Evolutionary conservation across 1,284 basidiomycete genomes (phyloP).

Genomic region (Fomitopsis betulina): DNA sequence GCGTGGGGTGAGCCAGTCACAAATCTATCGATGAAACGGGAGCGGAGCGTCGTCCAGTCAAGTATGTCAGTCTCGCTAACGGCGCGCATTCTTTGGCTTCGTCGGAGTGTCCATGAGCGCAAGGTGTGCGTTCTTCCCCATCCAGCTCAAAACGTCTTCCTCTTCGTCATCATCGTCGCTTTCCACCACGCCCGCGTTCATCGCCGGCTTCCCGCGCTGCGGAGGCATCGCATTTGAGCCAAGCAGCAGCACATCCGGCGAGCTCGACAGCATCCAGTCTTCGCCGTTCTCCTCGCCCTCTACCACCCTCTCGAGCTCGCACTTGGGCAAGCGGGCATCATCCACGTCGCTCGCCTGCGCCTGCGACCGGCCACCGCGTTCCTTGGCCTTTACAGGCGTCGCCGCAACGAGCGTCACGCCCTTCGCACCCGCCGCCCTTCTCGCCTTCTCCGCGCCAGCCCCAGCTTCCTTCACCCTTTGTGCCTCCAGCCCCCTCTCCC

Average conservation of each 20-base stretch:
- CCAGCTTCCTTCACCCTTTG: neutral
- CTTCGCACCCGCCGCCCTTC: slow-evolving; percentile 9
- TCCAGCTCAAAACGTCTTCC: slow-evolving; percentile 8
- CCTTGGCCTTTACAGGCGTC: slow-evolving; percentile 46
- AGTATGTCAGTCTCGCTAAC: too few relatives aligned
- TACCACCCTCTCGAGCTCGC: neutral
- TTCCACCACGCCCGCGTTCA: neutral
- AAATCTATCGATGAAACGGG: too few relatives aligned
- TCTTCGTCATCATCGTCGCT: slow-evolving; percentile 6
- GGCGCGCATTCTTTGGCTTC: slow-evolving; percentile 5
- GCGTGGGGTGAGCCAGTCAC: too few relatives aligned
- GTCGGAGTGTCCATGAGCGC: slow-evolving; percentile 23
- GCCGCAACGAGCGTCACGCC: slow-evolving; percentile 54
- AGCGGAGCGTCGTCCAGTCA: too few relatives aligned
- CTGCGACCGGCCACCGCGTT: neutral
- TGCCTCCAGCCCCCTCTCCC: neutral
- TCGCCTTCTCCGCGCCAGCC: neutral
- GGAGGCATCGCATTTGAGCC: slow-evolving; percentile 6
- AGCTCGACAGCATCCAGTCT: slow-evolving; percentile 34
- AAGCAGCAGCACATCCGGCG: slow-evolving; percentile 34
- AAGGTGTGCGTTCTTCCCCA: slow-evolving; percentile 6
- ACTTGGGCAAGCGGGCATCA: neutral
- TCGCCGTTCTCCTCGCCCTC: slow-evolving; percentile 28
- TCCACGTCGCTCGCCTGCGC: neutral
- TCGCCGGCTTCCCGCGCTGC: neutral